phyloP scores from a whole-genome alignment of 2,329 filamentous ascomycete genomes.

The Leptographium flavum region DNA sequence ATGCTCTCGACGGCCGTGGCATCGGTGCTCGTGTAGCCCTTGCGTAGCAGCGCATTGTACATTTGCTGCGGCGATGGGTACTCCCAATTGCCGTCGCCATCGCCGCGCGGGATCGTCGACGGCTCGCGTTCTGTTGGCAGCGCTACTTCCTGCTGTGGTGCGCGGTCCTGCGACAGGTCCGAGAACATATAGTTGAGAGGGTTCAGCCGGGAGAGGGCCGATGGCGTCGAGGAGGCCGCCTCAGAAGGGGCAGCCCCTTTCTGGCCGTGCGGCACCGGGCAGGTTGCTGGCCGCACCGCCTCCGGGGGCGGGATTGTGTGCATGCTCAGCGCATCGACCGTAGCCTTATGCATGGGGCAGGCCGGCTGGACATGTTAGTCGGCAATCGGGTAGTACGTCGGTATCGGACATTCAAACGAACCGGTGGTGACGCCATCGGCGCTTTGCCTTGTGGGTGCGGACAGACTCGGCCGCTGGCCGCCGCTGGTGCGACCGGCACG shows the following conservation, averaged over 20 bases:
- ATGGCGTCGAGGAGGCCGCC: conserved; percentile 4
- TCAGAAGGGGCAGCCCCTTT: conserved; percentile 12
- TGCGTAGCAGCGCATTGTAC: conserved; percentile 95
- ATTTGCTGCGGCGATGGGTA: conserved; percentile 98
- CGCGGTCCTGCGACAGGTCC: conserved; percentile 65
- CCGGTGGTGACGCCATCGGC: not conserved
- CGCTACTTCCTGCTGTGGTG: conserved; percentile 54
- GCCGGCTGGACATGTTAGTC: conserved; percentile 22
- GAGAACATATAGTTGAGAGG: conserved; percentile 92
- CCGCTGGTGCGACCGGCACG: conserved; percentile 4
- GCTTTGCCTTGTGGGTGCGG: not conserved
- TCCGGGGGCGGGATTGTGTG: conserved; percentile 11
- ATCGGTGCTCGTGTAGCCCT: conserved; percentile 90
- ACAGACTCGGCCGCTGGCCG: not conserved
- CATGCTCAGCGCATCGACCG: conserved; percentile 30
- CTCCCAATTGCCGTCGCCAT: conserved; percentile 74
- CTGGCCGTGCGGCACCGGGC: conserved; percentile 8
- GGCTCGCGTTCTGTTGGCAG: conserved; percentile 71
- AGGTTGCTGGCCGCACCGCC: conserved; percentile 24
- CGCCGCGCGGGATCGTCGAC: conserved; percentile 83
- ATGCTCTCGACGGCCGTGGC: conserved; percentile 88
- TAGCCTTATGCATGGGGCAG: conserved; percentile 45
- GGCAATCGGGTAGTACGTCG: too few relatives aligned
- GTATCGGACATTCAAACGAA: not conserved
- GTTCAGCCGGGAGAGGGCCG: conserved; percentile 38